Base-by-base conservation (phyloP, 139 green algal species). In the Chloropicon primus region DNA sequence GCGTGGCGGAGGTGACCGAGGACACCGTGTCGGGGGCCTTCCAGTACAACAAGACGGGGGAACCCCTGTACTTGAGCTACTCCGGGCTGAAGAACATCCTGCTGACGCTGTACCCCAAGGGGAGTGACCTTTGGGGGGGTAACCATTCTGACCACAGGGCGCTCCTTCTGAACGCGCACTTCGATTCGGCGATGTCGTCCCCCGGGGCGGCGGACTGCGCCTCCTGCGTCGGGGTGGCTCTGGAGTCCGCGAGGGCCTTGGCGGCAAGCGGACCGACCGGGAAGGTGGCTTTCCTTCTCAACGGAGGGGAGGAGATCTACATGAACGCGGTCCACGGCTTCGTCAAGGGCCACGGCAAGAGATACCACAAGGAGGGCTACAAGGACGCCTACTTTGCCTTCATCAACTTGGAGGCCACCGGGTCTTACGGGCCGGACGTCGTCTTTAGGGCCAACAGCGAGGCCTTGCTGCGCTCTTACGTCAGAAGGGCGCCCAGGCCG, bases 261-360 rank as follows among this genome's bases (percentile, higher is more conserved):
- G 21, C 41, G 53, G 26, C 41, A 27, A 72, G 25, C 5, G 27
- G 79, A 24, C 79, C 79, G 24, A 24, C 76, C 53, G 22, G 74
- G 28, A 75, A 75, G 22, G 26, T 82, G 5, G 41, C 80, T 25
- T 74, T 82, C 24, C 76, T 82, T 21, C 80, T 62, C 74, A 82
- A 82, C 53, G 75, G 79, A 22, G 79, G 76, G 22, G 79, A 82
- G 79, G 79, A 82, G 72, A 22, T 82, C 21, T 82, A 80, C 74
- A 27, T 82, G 24, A 80, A 82, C 74, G 79, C 28, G 1, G 79
- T 26, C 2, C 79, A 82, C 74, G 79, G 79, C 21, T 82, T 82
- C 23, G 78, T 82, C 72, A 53, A 21, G 25, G n/a, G 25, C 23
- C 75, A 82, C n/a, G 41, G 41, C 41, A 17, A 62, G 41, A 62